Conservation (phyloP, 2,329 filamentous ascomycete genomes). For the Monilinia aucupariae region DNA sequence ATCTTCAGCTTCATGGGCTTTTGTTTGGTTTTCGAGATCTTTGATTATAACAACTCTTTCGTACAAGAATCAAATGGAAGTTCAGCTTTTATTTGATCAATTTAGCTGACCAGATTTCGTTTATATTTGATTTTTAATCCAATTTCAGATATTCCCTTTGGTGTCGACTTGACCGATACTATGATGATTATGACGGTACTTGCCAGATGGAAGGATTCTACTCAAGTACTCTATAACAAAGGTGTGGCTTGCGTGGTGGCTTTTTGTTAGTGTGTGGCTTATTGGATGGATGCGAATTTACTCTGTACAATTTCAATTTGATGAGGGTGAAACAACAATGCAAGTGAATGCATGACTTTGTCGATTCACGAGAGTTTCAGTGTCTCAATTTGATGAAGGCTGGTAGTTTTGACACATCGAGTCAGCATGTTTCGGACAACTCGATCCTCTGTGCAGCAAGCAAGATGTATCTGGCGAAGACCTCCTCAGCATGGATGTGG, state of each 20-base stretch:
- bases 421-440: conserved; percentile 5
- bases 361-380: neutral
- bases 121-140: neutral
- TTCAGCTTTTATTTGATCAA: neutral
- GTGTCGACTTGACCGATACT: neutral
- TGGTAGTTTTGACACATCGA: neutral
- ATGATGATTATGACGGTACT: neutral
- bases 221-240: too few relatives aligned
- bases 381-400: neutral
- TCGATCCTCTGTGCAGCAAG: neutral
- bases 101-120: neutral
- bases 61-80: neutral
- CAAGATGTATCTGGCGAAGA: conserved; percentile 1
- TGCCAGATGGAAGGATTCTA: too few relatives aligned
- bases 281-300: too few relatives aligned
- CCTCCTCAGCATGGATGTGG: neutral
- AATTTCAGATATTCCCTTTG: neutral
- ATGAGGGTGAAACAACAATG: neutral
- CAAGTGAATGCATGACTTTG: too few relatives aligned
- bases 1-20: neutral
- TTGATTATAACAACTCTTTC: neutral
- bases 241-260: too few relatives aligned
- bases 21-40: neutral
- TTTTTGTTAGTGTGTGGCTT: too few relatives aligned
- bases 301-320: too few relatives aligned